These are phyloP conservation scores for Helotiales sp. DNA, from an alignment of 2,329 filamentous ascomycete species.

Conservation along the genomic window DNA sequence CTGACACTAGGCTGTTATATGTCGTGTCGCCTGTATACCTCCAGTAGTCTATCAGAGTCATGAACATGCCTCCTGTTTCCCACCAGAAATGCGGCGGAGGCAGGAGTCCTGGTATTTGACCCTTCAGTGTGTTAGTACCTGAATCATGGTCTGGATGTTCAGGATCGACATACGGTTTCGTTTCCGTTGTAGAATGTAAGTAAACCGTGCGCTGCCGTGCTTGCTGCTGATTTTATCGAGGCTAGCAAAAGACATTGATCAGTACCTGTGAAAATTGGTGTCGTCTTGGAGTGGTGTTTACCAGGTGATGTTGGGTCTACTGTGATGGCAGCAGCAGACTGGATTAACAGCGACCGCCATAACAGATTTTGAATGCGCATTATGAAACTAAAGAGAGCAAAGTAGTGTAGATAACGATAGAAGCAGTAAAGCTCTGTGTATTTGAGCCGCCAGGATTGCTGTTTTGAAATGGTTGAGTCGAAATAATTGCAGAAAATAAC, in stretches of 20 bases:
- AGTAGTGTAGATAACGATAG: constrained; percentile 5
- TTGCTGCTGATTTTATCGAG: constrained; percentile 44
- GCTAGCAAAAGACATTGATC: constrained; percentile 27
- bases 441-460: constrained; percentile 15
- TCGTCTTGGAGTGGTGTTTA: constrained; percentile 28
- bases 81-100: constrained; percentile 60
- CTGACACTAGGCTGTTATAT: constrained; percentile 69
- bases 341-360: constrained; percentile 31
- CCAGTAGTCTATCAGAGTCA: constrained; percentile 80
- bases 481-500: constrained; percentile 13
- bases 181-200: constrained; percentile 59
- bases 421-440: background rate
- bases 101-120: constrained; percentile 55
- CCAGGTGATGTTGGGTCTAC: constrained; percentile 37
- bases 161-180: constrained; percentile 44
- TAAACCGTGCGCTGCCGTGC: constrained; percentile 51
- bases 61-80: constrained; percentile 76
- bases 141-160: background rate
- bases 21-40: constrained; percentile 74
- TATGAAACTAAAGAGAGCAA: constrained; percentile 21
- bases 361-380: constrained; percentile 35
- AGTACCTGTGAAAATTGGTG: too few species aligned
- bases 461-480: constrained; percentile 3
- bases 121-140: constrained; percentile 35
- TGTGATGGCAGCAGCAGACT: constrained; percentile 31